Evolutionary conservation across 148 eudicot species (phyloP), one percentile per base, ranked within the genome.

Genomic region (Vaccinium macrocarpon): DNA sequence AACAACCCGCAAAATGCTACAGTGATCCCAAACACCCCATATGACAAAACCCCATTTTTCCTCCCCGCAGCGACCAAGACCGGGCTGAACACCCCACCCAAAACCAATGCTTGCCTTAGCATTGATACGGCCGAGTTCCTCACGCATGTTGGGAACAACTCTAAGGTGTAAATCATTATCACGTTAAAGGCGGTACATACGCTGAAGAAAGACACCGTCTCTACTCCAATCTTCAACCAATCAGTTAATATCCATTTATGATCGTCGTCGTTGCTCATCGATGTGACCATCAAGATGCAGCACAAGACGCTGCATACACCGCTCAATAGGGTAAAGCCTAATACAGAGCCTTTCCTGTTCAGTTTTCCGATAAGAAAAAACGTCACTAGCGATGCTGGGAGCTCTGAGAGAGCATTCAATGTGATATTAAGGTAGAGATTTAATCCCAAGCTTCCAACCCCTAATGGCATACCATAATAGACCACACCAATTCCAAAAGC

Each of bases 81-180:
- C 0, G 98, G 97, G 78, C 91, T 86, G 8, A 91, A 83, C 0
- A 81, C 88, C 0, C 94, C 94, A 0, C 98, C 95, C 38, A 92
- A 82, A 72, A 92, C 90, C 11, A 95, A 52, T 0, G 93, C 90
- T 82, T 92, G 97, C 81, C 97, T 84, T 25, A 89, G 92, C 90
- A 95, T 88, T 1, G 95, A 85, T 61, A 93, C 82, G 1, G 97
- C 98, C n/a, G 95, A 91, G 87, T 95, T 95, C 38, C 98, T 84
- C 53, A 91, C 91, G 29, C 94, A 88, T 0, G 98, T 93, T 6
- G 98, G 98, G 21, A 95, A 93, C 86, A 92, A n/a, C 90, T 95
- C 98, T 1, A 90, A 75, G 0, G 92, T 86, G 86, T 90, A 95
- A 0, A 95, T 92, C 48, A 93, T 55, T 56, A 91, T 83, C 25